Percentiles rank a stretch among this genome's conserved stretches.
Conservation (phyloP, 139 green algal species). For the Tetraselmis striata region DNA sequence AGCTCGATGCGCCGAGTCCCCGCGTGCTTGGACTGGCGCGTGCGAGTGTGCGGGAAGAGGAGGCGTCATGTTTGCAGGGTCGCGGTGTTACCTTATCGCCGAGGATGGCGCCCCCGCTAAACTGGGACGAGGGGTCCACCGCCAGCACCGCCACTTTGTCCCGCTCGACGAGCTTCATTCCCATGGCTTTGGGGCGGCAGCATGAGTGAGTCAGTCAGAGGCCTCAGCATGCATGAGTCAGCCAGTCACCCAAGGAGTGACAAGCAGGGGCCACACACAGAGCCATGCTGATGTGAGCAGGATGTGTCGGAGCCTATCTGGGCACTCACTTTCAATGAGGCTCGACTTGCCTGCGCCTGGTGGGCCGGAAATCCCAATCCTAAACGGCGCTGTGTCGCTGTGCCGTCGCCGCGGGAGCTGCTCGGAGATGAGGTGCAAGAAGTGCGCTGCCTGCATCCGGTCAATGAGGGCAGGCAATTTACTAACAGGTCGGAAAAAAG, state of each 20-base stretch:
- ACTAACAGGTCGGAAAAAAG: not conserved
- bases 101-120: slow-evolving; percentile 47
- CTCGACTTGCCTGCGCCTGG: slow-evolving; percentile 47
- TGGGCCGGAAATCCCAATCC: slow-evolving; percentile 46
- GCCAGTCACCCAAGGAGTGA: not conserved
- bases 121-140: slow-evolving; percentile 46
- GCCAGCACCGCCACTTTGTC: slow-evolving; percentile 53
- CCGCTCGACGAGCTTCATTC: slow-evolving; percentile 18
- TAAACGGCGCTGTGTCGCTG: slow-evolving; percentile 3
- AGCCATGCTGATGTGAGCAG: no score
- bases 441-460: slow-evolving; percentile 4
- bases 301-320: no score
- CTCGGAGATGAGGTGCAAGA: not conserved
- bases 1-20: no score
- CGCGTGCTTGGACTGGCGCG: no score
- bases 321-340: slow-evolving; percentile 48
- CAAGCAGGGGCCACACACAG: slow-evolving; percentile 10
- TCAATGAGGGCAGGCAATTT: slow-evolving; percentile 15
- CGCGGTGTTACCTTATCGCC: slow-evolving; percentile 62
- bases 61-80: no score
- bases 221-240: not conserved
- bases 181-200: slow-evolving; percentile 12
- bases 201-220: no score
- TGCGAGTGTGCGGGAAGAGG: no score
- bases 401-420: not conserved